Evolutionary conservation across 495 filamentous ascomycete genomes (phyloP), one percentile per base, ranked within the genome.

Genomic region (Tuber calosporum): DNA sequence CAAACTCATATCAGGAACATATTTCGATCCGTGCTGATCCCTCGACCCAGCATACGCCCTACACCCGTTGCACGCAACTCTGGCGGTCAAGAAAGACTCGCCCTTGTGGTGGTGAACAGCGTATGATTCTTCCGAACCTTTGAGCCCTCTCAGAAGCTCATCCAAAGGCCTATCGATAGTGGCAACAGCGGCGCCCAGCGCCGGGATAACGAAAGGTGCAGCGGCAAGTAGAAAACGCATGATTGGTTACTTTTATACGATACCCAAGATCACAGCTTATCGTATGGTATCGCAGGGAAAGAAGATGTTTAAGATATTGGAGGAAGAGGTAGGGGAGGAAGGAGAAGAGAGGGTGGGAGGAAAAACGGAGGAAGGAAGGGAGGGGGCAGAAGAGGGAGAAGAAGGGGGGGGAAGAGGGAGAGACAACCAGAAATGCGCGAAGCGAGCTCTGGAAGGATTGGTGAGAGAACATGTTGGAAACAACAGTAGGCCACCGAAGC

Each of bases 201-300:
- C 76, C 45, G 76, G 76, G 42, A 78, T 70, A 45, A 70, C 34
- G 34, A 78, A 41, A 69, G 77, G 71, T 30, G 76, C 30, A 9
- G 42, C 41, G 68, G 77, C 74, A 36, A 75, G 26, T 34, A 62
- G 30, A 62, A 34, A 62, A 62, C 53, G 53, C 53, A 62, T 62
- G 26, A 9, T 2, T 62, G 13, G 26, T 34, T 62, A 13, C 30
- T 62, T 62, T 30, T 34, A 62, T 34, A 62, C 26, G 53, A 62
- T 34, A 62, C 26, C 53, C 26, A 26, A 34, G 53, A 62, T 62
- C 53, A 62, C 53, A 62, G 53, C 13, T 62, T 62, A 62, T 26
- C n/a, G 48, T 58, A 58, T 13, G 22, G 48, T 26, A 34, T 17
- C 17, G 30, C 17, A 19, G 53, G 11, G n/a, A 17, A 19, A 15